These are phyloP conservation scores for Parascedosporium putredinis DNA, from an alignment of 2,329 filamentous ascomycete genomes.

Conservation along the genomic window DNA sequence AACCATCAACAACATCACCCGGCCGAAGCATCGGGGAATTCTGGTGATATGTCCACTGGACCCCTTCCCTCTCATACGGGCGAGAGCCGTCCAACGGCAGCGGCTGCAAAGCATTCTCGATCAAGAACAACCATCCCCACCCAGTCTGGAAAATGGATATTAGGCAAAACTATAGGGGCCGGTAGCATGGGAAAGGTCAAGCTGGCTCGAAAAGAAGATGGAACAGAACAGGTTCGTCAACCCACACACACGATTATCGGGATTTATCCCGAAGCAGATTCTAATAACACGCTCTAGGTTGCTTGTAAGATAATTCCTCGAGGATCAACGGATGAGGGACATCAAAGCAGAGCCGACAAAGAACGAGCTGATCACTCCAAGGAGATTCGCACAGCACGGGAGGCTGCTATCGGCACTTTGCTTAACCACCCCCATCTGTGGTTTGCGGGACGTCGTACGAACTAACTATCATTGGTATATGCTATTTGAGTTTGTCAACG, in stretches of 20 bases:
- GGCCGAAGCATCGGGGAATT: background rate
- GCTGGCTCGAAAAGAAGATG: constrained; percentile 80
- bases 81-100: constrained; percentile 3
- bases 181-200: constrained; percentile 99
- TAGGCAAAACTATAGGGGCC: constrained; percentile 94
- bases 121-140: constrained; percentile 78
- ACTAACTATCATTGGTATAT: constrained; percentile 99
- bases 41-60: background rate
- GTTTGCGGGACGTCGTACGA: constrained; percentile 86
- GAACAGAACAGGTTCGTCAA: constrained; percentile 71
- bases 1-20: constrained; percentile 4
- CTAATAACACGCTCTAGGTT: constrained; percentile 43
- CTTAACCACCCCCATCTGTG: constrained; percentile 93
- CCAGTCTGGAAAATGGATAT: constrained; percentile 81
- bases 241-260: background rate
- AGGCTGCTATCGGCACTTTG: constrained; percentile 91
- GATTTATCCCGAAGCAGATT: background rate
- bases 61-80: background rate
- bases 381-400: constrained; percentile 86
- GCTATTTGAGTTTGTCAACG: constrained; percentile 98
- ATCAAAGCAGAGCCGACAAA: constrained; percentile 58
- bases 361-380: constrained; percentile 93
- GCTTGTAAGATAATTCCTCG: constrained; percentile 96
- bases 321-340: constrained; percentile 78
- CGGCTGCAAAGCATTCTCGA: constrained; percentile 37